phyloP scores from a whole-genome alignment of 202 grass and related monocot genomes.

The Alloteropsis angusta region DNA sequence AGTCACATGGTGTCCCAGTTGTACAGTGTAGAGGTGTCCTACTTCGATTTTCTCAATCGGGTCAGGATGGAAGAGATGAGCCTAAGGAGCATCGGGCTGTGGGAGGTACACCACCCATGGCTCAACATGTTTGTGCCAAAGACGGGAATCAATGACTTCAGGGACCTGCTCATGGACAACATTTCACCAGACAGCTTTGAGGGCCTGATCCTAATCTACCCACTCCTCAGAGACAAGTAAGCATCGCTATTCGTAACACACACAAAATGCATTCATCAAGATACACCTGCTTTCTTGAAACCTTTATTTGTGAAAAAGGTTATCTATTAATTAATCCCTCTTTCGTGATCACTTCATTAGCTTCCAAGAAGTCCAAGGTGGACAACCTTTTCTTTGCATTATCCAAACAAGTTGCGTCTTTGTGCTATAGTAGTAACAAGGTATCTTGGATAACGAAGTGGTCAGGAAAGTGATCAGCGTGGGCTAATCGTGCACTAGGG shows the following conservation, averaged over 20 bases:
- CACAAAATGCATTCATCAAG: conserved; percentile 25
- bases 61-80: conserved; percentile 91
- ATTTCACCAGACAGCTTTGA: conserved; percentile 62
- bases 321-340: conserved; percentile 11
- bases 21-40: conserved; percentile 84
- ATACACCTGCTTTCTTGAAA: conserved; percentile 16
- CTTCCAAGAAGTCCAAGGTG: conserved; percentile 34
- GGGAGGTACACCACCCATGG: conserved; percentile 97
- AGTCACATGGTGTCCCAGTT: conserved; percentile 52
- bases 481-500: not conserved
- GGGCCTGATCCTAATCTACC: conserved; percentile 92
- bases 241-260: conserved; percentile 19
- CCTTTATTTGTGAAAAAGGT: conserved; percentile 11
- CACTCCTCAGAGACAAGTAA: conserved; percentile 88
- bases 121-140: conserved; percentile 98
- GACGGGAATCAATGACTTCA: conserved; percentile 55
- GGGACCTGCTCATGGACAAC: conserved; percentile 61
- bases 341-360: conserved; percentile 26
- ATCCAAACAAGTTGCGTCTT: conserved; percentile 24
- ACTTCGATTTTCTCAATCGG: conserved; percentile 94
- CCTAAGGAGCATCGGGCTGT: conserved; percentile 59
- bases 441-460: not conserved
- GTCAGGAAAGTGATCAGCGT: not conserved
- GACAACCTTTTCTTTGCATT: conserved; percentile 31
- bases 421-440: not conserved